Conservation (phyloP, 192 early-diverging fungal genomes). For the Backusella sp. region DNA sequence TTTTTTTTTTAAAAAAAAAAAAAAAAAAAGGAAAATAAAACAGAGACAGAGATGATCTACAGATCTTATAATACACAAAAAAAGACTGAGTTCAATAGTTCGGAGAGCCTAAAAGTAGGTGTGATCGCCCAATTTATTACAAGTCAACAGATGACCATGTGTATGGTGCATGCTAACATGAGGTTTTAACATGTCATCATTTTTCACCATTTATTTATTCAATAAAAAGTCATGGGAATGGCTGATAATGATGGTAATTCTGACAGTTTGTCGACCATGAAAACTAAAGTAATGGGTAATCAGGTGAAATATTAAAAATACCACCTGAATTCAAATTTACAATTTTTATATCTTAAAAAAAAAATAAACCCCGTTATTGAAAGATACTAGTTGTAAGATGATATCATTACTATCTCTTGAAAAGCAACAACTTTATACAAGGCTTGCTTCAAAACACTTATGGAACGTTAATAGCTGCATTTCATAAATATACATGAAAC, state of each 20-base stretch:
- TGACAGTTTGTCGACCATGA: too few relatives aligned
- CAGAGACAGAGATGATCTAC: not conserved
- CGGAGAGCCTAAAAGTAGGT: not conserved
- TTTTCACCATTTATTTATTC: too few relatives aligned
- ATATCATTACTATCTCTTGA: not conserved
- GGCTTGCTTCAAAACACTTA: not conserved
- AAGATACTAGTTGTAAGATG: not conserved
- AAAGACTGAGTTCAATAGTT: not conserved
- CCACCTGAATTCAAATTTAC: not conserved
- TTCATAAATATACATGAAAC: not conserved
- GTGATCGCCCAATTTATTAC: not conserved
- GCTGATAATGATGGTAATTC: too few relatives aligned
- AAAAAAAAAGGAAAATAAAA: not conserved
- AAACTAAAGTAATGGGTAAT: too few relatives aligned
- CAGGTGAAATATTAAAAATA: too few relatives aligned
- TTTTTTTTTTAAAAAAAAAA: not conserved
- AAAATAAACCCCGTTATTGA: not conserved
- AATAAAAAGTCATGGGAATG: too few relatives aligned
- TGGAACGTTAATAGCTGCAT: not conserved
- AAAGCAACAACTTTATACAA: not conserved
- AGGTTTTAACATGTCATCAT: not conserved
- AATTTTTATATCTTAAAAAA: not conserved
- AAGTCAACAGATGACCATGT: not conserved
- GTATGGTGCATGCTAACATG: not conserved
- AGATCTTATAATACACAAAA: not conserved